Evolutionary conservation across 352 stramenopile species (phyloP), one percentile per base, ranked within the genome.

Genomic region (Blastocystis sp.): DNA sequence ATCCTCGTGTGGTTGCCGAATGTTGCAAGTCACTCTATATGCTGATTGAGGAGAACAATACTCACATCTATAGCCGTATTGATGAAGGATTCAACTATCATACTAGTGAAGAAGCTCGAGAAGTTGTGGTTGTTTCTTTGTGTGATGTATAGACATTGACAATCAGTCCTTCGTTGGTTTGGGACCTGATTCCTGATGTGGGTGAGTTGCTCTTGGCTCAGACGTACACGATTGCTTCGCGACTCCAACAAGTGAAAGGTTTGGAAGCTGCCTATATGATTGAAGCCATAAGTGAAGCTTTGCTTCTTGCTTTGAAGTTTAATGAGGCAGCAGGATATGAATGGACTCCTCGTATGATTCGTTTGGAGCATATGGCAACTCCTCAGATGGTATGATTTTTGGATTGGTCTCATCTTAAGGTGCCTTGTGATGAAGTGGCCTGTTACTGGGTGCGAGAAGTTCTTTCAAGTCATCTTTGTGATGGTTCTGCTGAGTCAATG

Each of bases 41-140:
- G 65, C 43, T 87, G 32, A 78, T 87, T 61, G 77, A 87, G 56
- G 77, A 87, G 32, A 87, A 87, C 49, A 78, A 87, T 46, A 51
- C 66, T 29, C 59, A 75, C 24, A 87, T 78, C 24, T 78, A 65
- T 46, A 74, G 51, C 49, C 27, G 32, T n/a, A 74, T 87, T 32
- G 77, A 87, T 42, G 77, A 87, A 27, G 65, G 59, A 24, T 87
- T 87, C 65, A 87, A 87, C 52, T 87, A 78, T 61, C 77, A 87
- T 46, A 87, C 59, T 21, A 78, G 59, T 46, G 77, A 87, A 54
- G 77, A 87, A 42, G 59, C 77, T 9, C 71, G 67, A 35, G 77
- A 87, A 27, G 77, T 87, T 24, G 5, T 42, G 21, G 3, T 9
- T 0, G 12, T 58, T 37, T 1, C 74, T 21, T 1, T 32, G 6